Conservation (phyloP, 2,329 filamentous ascomycete species). For the Juglanconis sp. region DNA sequence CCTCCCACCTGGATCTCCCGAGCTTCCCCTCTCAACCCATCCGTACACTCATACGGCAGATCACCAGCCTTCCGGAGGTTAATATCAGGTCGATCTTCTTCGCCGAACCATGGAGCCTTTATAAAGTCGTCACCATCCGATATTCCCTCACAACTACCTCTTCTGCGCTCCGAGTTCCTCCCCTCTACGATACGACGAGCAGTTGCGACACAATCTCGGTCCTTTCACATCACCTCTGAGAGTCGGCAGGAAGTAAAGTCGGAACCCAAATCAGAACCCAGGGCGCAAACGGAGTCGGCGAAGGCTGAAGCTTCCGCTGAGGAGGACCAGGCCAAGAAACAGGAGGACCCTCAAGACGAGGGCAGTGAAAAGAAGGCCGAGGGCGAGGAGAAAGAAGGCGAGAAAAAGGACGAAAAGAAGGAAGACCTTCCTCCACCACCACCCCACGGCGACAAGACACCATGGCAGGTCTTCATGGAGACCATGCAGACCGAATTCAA, state of each 20-base stretch:
- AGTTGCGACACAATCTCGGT: slow-evolving; percentile 24
- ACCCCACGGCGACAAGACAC: slow-evolving; percentile 97
- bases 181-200: slow-evolving; percentile 38
- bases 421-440: slow-evolving; percentile 78
- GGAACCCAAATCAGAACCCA: slow-evolving; percentile 30
- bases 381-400: slow-evolving; percentile 43
- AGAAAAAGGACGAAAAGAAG: slow-evolving; percentile 58
- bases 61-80: slow-evolving; percentile 48
- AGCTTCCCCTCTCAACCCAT: slow-evolving; percentile 34
- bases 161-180: slow-evolving; percentile 45
- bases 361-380: slow-evolving; percentile 41
- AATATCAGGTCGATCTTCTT: slow-evolving; percentile 28
- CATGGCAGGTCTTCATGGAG: slow-evolving; percentile 98
- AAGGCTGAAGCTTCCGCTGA: slow-evolving; percentile 30
- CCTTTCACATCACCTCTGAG: slow-evolving; percentile 36
- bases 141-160: slow-evolving; percentile 30
- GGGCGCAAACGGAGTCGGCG: slow-evolving; percentile 36
- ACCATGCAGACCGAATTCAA: slow-evolving; percentile 94
- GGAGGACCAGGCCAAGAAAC: slow-evolving; percentile 31
- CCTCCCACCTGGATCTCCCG: slow-evolving; percentile 40
- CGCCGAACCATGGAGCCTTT: slow-evolving; percentile 27
- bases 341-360: slow-evolving; percentile 43
- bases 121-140: slow-evolving; percentile 24
- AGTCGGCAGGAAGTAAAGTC: slow-evolving; percentile 31
- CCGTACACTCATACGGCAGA: slow-evolving; percentile 37